phyloP scores from a whole-genome alignment of 2,329 filamentous ascomycete species.

The Penicillium sp. region DNA sequence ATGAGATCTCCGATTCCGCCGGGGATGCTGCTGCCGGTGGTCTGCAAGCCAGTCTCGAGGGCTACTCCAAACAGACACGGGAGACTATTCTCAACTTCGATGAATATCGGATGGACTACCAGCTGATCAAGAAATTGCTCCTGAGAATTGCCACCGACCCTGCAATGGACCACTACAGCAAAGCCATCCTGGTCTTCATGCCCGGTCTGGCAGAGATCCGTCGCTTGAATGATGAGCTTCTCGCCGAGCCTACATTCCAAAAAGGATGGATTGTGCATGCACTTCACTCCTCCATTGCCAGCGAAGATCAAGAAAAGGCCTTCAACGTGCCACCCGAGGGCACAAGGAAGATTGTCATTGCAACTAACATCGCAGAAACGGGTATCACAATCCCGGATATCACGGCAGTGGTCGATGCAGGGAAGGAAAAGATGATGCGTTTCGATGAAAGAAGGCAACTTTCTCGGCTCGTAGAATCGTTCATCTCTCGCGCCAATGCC shows the following conservation, averaged over 20 bases:
- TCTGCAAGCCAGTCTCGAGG: constrained; percentile 59
- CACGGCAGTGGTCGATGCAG: constrained; percentile 92
- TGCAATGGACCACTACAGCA: constrained; percentile 67
- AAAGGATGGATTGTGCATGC: constrained; percentile 80
- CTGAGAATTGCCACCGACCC: constrained; percentile 66
- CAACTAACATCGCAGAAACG: constrained; percentile 97
- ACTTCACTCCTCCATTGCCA: constrained; percentile 90
- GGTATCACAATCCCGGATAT: constrained; percentile 98
- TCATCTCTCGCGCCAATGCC: constrained; percentile 91
- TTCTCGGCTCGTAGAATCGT: constrained; percentile 84
- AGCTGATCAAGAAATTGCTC: constrained; percentile 75
- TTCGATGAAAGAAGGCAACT: constrained; percentile 91
- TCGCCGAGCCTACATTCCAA: constrained; percentile 69
- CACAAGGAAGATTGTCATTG: constrained; percentile 84
- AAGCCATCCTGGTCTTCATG: constrained; percentile 88
- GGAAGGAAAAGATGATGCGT: constrained; percentile 92
- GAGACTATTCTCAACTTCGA: constrained; percentile 72
- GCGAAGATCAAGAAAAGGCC: constrained; percentile 90
- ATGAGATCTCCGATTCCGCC: constrained; percentile 43
- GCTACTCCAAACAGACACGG: constrained; percentile 71
- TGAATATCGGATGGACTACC: constrained; percentile 87
- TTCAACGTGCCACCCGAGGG: constrained; percentile 80
- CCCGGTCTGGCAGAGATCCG: constrained; percentile 92
- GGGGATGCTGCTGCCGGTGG: constrained; percentile 49
- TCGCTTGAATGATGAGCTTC: constrained; percentile 76